phyloP scores from a whole-genome alignment of 1,284 basidiomycete genomes.

The Ustilago crameri region DNA sequence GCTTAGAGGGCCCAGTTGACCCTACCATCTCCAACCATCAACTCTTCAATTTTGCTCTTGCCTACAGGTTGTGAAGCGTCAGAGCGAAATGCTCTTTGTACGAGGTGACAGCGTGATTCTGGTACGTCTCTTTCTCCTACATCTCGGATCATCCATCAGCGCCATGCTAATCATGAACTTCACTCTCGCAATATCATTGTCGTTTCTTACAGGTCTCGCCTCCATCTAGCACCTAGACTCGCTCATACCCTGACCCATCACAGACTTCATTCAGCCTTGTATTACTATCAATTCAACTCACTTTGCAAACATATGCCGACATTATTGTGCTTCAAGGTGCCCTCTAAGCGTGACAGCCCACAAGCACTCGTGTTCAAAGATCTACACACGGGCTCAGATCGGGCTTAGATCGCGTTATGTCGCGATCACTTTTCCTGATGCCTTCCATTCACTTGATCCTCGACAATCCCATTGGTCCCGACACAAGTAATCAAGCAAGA shows the following conservation, averaged over 20 bases:
- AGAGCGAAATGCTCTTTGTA: slow-evolving; percentile 98
- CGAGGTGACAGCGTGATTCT: slow-evolving; percentile 75
- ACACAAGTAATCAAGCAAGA: not conserved
- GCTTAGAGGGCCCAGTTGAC: not conserved
- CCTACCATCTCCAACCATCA: too few relatives aligned
- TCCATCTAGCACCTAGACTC: slow-evolving; percentile 43
- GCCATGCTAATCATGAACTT: too few relatives aligned
- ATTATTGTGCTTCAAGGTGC: too few relatives aligned
- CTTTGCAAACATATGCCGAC: too few relatives aligned
- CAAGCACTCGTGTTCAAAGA: too few relatives aligned
- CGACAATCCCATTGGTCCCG: too few relatives aligned
- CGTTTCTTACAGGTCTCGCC: slow-evolving; percentile 33
- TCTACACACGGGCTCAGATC: too few relatives aligned
- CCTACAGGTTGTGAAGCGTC: slow-evolving; percentile 85
- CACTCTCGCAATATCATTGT: too few relatives aligned
- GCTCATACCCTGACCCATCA: not conserved
- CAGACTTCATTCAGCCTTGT: slow-evolving; percentile 4
- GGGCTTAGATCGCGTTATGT: too few relatives aligned
- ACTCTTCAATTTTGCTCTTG: not conserved
- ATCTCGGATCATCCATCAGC: too few relatives aligned
- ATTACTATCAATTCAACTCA: slow-evolving; percentile 21
- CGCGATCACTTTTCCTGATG: too few relatives aligned
- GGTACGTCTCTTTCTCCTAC: slow-evolving; percentile 11
- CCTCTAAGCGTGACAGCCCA: too few relatives aligned
- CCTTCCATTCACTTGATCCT: not conserved